A percentile compares a stretch with the other conserved stretches of the same genome.
Evolutionary conservation across 2,329 filamentous ascomycete species (phyloP).

Genomic region (Xylaria sp.): DNA sequence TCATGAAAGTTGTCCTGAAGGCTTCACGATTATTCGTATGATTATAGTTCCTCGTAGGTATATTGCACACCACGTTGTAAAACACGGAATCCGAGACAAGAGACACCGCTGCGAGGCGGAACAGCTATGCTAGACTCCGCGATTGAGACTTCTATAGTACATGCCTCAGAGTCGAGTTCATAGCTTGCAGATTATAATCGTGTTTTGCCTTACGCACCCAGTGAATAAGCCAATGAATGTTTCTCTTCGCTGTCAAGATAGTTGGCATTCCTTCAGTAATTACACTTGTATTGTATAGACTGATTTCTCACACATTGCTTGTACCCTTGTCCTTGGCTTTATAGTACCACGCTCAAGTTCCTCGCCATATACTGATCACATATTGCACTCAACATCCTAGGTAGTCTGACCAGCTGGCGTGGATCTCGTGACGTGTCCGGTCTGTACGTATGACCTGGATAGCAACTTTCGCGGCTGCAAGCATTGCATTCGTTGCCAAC

Average conservation of each 20-base stretch:
- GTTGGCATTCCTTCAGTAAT: neutral
- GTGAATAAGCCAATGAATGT: neutral
- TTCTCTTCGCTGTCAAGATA: neutral
- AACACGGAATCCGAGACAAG: neutral
- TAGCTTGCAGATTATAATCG: constrained; percentile 38
- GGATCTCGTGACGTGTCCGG: constrained; percentile 32
- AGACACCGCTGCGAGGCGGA: neutral
- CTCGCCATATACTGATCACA: neutral
- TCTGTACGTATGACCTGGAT: constrained; percentile 25
- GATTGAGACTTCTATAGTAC: neutral
- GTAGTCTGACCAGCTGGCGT: neutral
- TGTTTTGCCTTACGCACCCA: neutral
- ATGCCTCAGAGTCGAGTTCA: neutral
- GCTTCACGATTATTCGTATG: neutral
- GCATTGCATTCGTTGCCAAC: constrained; percentile 8
- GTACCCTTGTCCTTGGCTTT: neutral
- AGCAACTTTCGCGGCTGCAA: constrained; percentile 13
- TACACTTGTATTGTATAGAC: neutral
- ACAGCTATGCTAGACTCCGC: neutral
- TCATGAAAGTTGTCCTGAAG: constrained; percentile 44
- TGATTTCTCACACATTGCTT: neutral
- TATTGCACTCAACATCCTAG: constrained; percentile 35
- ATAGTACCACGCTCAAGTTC: neutral
- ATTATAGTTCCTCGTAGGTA: neutral
- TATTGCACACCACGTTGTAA: constrained; percentile 10